Percentiles rank a stretch among this genome's conserved stretches.
phyloP scores from a whole-genome alignment of 805 yeast species.

The Metschnikowia corniflorae region DNA sequence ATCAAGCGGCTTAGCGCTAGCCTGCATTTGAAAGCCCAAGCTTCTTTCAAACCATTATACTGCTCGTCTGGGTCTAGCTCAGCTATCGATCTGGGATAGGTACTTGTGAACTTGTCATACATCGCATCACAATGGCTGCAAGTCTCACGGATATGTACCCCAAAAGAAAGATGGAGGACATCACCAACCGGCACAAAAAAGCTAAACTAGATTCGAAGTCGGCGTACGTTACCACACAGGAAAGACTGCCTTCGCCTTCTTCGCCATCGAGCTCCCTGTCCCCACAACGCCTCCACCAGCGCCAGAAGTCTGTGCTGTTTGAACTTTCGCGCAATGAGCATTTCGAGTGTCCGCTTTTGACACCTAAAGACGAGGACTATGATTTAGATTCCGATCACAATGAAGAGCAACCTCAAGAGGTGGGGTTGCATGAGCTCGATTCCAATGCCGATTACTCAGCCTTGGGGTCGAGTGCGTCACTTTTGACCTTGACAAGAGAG shows the following conservation, averaged over 20 bases:
- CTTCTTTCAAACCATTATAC: too few relatives aligned
- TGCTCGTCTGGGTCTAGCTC: too few relatives aligned
- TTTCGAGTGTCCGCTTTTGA: slow-evolving; percentile 36
- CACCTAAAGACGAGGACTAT: slow-evolving; percentile 42
- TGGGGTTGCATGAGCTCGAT: slow-evolving; percentile 13
- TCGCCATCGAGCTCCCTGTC: slow-evolving; percentile 23
- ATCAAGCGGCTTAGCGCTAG: too few relatives aligned
- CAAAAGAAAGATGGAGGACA: slow-evolving; percentile 38
- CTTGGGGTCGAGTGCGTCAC: slow-evolving; percentile 29
- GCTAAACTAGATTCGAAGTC: slow-evolving; percentile 19
- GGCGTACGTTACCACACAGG: slow-evolving; percentile 18
- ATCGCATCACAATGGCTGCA: slow-evolving; percentile 35
- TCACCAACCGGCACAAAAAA: slow-evolving; percentile 31
- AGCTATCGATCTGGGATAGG: too few relatives aligned
- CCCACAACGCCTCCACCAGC: slow-evolving; percentile 18
- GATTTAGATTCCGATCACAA: slow-evolving; percentile 24
- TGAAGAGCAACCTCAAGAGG: slow-evolving; percentile 5
- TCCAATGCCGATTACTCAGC: slow-evolving; percentile 37
- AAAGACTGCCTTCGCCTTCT: slow-evolving; percentile 26
- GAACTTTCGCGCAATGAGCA: slow-evolving; percentile 24
- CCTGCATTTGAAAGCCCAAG: too few relatives aligned
- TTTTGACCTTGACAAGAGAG: slow-evolving; percentile 23
- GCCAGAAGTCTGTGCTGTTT: slow-evolving; percentile 27
- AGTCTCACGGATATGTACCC: slow-evolving; percentile 27
- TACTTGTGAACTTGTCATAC: too few relatives aligned